Evolutionary conservation across 2,329 filamentous ascomycete genomes (phyloP).

Genomic region (Fusarium humuli): DNA sequence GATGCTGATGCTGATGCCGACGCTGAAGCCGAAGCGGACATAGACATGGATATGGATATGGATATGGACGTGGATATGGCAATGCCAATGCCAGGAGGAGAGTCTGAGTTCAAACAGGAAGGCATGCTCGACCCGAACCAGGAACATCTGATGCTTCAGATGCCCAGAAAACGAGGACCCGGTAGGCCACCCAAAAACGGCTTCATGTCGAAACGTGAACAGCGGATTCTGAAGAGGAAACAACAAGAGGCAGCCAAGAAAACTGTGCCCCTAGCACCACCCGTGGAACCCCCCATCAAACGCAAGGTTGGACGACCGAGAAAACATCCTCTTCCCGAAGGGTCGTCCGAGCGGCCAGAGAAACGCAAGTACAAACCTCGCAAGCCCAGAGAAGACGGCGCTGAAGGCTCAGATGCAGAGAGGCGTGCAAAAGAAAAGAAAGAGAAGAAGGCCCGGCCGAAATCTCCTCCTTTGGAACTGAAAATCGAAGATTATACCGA

Average conservation of each 20-base stretch:
- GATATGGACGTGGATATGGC: conserved; percentile 41
- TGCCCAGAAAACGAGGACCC: conserved; percentile 77
- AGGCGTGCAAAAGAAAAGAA: conserved; percentile 68
- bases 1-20: conserved; percentile 1
- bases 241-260: conserved; percentile 63
- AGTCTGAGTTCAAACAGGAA: conserved; percentile 48
- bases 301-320: conserved; percentile 73
- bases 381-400: conserved; percentile 67
- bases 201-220: conserved; percentile 83
- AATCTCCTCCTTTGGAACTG: conserved; percentile 70
- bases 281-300: conserved; percentile 66
- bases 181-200: conserved; percentile 87
- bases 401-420: conserved; percentile 67
- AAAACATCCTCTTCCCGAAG: conserved; percentile 71
- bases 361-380: conserved; percentile 76
- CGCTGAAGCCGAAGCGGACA: conserved; percentile 39
- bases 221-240: conserved; percentile 71
- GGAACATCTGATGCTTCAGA: conserved; percentile 51
- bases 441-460: conserved; percentile 68
- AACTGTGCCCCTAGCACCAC: conserved; percentile 60
- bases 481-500: conserved; percentile 66
- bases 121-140: conserved; percentile 50
- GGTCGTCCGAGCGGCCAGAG: conserved; percentile 65
- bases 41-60: conserved; percentile 26
- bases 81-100: conserved; percentile 40